phyloP scores from a whole-genome alignment of 257 asterid species.

The Jacaranda copaia region DNA sequence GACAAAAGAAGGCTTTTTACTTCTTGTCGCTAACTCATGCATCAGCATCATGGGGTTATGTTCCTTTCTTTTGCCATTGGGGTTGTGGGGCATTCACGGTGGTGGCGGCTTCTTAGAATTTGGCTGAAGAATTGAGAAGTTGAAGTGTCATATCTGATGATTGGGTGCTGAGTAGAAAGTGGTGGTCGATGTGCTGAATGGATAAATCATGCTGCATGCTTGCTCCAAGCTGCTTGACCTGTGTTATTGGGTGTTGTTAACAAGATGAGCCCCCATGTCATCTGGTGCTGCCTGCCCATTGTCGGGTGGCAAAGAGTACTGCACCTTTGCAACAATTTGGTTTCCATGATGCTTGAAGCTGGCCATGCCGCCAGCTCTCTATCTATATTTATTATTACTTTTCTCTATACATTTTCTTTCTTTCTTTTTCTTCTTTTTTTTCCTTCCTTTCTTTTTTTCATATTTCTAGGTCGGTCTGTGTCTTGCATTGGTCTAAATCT shows the following conservation, averaged over 20 bases:
- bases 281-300: conserved; percentile 46
- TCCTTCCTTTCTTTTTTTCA: neutral
- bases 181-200: conserved; percentile 35
- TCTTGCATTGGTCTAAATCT: conserved; percentile 49
- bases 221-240: conserved; percentile 9
- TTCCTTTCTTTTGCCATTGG: conserved; percentile 32
- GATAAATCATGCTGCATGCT: conserved; percentile 31
- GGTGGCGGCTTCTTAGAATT: conserved; percentile 22
- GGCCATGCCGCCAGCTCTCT: conserved; percentile 30
- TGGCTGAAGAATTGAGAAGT: conserved; percentile 11
- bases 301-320: conserved; percentile 36
- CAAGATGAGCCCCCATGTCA: conserved; percentile 33
- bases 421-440: neutral
- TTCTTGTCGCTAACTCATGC: conserved; percentile 72
- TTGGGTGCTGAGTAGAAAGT: conserved; percentile 26
- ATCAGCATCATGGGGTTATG: conserved; percentile 60
- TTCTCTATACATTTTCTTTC: conserved; percentile 29
- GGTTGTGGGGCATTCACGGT: neutral
- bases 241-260: conserved; percentile 32
- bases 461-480: conserved; percentile 43
- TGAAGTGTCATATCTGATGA: conserved; percentile 12
- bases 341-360: conserved; percentile 29
- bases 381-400: conserved; percentile 30
- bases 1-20: conserved; percentile 55
- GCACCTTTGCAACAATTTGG: conserved; percentile 35